Evolutionary conservation across 441 rosid species (phyloP).

Genomic region (Pelargonium australe): DNA sequence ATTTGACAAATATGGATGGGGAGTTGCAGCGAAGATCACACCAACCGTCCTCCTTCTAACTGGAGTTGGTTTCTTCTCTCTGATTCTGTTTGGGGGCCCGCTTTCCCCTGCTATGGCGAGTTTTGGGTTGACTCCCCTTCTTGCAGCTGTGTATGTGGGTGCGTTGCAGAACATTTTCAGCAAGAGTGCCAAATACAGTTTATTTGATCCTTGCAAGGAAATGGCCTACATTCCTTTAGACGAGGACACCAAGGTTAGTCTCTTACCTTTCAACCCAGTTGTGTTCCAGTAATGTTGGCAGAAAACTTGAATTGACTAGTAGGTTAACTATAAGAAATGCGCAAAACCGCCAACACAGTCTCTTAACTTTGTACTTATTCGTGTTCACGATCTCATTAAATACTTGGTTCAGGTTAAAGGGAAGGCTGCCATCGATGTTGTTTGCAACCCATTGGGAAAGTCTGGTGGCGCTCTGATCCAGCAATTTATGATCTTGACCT

Average conservation of each 20-base stretch:
- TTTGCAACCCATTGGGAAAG: slow-evolving; percentile 92
- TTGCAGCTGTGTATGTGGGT: slow-evolving; percentile 92
- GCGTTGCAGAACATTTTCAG: slow-evolving; percentile 98
- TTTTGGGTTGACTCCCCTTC: slow-evolving; percentile 86
- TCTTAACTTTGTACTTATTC: no score
- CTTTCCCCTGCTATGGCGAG: slow-evolving; percentile 54
- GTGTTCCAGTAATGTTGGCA: no score
- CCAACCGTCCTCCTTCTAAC: slow-evolving; percentile 86
- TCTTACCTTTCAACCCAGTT: not conserved
- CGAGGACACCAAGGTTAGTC: slow-evolving; percentile 85
- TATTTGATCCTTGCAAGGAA: slow-evolving; percentile 97
- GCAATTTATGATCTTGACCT: slow-evolving; percentile 91
- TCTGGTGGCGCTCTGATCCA: slow-evolving; percentile 95
- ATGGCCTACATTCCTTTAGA: slow-evolving; percentile 97
- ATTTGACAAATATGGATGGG: slow-evolving; percentile 91
- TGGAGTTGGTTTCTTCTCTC: slow-evolving; percentile 85
- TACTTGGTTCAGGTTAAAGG: slow-evolving; percentile 58
- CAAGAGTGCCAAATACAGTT: slow-evolving; percentile 97
- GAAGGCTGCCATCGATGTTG: slow-evolving; percentile 95
- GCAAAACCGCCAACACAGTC: no score
- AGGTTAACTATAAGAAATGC: no score
- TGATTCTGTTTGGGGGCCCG: slow-evolving; percentile 70
- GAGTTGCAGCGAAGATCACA: slow-evolving; percentile 87
- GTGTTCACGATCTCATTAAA: not conserved
- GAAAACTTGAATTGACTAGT: no score